phyloP scores from a whole-genome alignment of 2,329 filamentous ascomycete species.

The Fusarium verrucosum region DNA sequence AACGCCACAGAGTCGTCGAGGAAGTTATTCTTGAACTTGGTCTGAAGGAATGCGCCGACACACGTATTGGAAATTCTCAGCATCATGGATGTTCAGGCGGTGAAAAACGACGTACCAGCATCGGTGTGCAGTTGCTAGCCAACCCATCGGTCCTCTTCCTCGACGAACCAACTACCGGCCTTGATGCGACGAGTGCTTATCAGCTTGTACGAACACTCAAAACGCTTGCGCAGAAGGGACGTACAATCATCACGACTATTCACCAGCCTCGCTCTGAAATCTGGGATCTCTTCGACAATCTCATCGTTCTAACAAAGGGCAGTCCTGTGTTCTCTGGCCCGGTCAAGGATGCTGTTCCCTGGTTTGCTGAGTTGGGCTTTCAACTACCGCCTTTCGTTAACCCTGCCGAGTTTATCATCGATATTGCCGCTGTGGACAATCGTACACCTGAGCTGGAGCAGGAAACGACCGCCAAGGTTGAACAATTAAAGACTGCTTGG shows the following conservation, averaged over 20 bases:
- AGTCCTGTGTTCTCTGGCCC: constrained; percentile 74
- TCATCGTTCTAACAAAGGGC: constrained; percentile 74
- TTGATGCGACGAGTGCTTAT: constrained; percentile 80
- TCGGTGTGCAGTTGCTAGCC: constrained; percentile 80
- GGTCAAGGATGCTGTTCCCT: constrained; percentile 65
- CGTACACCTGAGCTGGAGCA: constrained; percentile 72
- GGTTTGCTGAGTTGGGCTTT: constrained; percentile 70
- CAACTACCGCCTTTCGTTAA: constrained; percentile 77
- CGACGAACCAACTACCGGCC: constrained; percentile 80
- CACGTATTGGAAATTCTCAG: constrained; percentile 74
- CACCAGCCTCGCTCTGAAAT: constrained; percentile 83
- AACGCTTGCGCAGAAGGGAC: constrained; percentile 70
- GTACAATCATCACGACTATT: constrained; percentile 78
- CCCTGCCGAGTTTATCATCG: constrained; percentile 79
- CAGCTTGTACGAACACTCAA: constrained; percentile 78
- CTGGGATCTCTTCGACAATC: constrained; percentile 78
- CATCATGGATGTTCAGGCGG: constrained; percentile 82
- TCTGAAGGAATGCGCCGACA: constrained; percentile 80
- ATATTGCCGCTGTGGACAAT: constrained; percentile 78
- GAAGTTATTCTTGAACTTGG: constrained; percentile 80
- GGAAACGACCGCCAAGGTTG: constrained; percentile 66
- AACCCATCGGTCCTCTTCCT: constrained; percentile 82
- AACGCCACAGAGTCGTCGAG: constrained; percentile 73
- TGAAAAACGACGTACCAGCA: constrained; percentile 79
- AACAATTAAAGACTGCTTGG: constrained; percentile 71